Base-by-base conservation (phyloP, 1,284 basidiomycete genomes). In the Moesziomyces sp. region DNA sequence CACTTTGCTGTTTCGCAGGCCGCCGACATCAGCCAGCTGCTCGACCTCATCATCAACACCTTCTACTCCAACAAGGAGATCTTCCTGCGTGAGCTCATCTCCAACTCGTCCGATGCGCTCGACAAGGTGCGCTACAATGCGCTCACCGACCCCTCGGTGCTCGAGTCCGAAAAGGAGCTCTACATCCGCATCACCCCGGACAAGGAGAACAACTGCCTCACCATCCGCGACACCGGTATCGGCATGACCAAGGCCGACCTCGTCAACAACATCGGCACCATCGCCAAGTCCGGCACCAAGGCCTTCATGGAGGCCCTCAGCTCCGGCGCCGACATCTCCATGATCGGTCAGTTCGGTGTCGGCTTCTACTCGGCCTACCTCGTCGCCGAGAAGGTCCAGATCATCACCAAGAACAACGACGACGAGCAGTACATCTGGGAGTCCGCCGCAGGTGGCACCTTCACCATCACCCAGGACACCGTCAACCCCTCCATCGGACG, bases 391-490 rank as follows among this genome's bases (percentile, higher is more conserved):
- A 91, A 91, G 78, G 97, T 99, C 11, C 94, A 97, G 87, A 92
- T 99, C 85, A 92, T 97, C 87, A 96, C 96, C 82, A 99, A 99
- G 88, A 93, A 99, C 90, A 99, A 99, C 85, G 97, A 99, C 84
- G 96, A 99, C 86, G 97, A 99, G 87, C 96, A 99, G 88, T 98
- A 99, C 89, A 95, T 98, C 86, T 99, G 97, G 97, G 96, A 98
- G 89, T 98, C 96, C 21, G 92, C 97, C 74, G 96, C 97, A 48
- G 97, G 96, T 85, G 97, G 97, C 71, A 99, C 97, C 59, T 99
- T 99, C 89, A 99, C 96, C 85, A 97, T 99, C 87, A 97, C 94
- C 65, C 92, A 88, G 73, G 97, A 99, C 87, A 93, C 90, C 66
- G 86, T 90, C 84, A 95, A 95, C 87, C 90, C 92, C 46, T 88